Evolutionary conservation across 345 rosid species (phyloP).

Genomic region (Populus alba): DNA sequence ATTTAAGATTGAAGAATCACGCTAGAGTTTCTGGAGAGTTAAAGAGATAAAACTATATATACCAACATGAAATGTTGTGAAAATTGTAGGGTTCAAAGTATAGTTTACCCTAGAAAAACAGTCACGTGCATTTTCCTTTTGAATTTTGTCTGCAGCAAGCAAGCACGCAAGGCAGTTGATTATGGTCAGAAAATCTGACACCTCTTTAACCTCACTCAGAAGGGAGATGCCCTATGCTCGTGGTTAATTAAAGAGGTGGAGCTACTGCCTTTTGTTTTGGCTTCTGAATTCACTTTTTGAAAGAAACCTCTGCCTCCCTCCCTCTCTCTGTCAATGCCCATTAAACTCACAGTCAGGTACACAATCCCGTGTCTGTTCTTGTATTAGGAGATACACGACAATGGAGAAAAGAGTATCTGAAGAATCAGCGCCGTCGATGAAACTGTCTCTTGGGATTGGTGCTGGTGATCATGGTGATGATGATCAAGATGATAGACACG

Average conservation of each 20-base stretch:
- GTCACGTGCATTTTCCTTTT: neutral
- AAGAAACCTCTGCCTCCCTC: neutral
- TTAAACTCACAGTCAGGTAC: neutral
- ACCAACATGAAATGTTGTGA: too few species aligned
- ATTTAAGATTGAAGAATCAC: too few species aligned
- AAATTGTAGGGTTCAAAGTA: too few species aligned
- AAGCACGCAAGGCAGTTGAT: conserved; percentile 19
- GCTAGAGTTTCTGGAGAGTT: too few species aligned
- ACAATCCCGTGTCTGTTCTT: neutral
- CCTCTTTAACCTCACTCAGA: conserved; percentile 6
- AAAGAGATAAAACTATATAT: too few species aligned
- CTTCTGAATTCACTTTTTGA: conserved; percentile 2
- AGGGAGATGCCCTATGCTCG: neutral
- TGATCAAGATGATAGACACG: conserved; percentile 2
- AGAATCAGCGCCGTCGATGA: conserved; percentile 22
- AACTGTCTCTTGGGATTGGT: conserved; percentile 27
- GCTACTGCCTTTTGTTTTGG: neutral
- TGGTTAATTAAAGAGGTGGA: neutral
- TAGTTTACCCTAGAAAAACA: neutral
- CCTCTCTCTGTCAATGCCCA: too few species aligned
- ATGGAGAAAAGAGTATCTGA: conserved; percentile 16
- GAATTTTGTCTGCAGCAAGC: conserved; percentile 13
- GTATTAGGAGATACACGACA: neutral
- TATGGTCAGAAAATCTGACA: conserved; percentile 33
- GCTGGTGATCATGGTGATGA: neutral